Evolutionary conservation across 2,329 filamentous ascomycete species (phyloP).

Genomic region (Neofusicoccum kwambonambiense): DNA sequence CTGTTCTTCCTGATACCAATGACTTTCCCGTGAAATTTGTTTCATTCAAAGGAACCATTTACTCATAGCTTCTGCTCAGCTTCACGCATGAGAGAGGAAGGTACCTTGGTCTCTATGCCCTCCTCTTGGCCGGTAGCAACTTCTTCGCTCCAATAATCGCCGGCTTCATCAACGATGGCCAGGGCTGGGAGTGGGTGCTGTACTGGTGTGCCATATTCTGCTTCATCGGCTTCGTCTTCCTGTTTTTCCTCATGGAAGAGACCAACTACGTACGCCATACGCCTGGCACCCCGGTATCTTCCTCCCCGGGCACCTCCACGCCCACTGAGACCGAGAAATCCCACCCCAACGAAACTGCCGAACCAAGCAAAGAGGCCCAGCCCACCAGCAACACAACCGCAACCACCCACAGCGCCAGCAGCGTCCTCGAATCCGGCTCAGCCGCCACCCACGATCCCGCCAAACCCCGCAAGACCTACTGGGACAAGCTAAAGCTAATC

Average conservation of each 20-base stretch:
- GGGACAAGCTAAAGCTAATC: conserved; percentile 34
- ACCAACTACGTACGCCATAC: conserved; percentile 52
- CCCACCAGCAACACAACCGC: background rate
- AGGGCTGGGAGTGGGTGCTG: conserved; percentile 41
- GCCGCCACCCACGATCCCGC: background rate
- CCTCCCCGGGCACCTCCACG: conserved; percentile 16
- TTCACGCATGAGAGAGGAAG: conserved; percentile 36
- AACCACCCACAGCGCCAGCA: background rate
- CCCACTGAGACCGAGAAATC: conserved; percentile 9
- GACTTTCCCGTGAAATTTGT: background rate
- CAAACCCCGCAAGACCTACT: conserved; percentile 29
- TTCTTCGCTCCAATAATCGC: conserved; percentile 38
- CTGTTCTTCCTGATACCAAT: too few relatives aligned
- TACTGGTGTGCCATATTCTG: conserved; percentile 56
- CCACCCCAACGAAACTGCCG: background rate
- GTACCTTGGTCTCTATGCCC: conserved; percentile 34
- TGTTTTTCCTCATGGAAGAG: conserved; percentile 62
- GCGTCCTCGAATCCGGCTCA: background rate
- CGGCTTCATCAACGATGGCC: conserved; percentile 37
- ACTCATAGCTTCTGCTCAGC: background rate
- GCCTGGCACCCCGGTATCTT: conserved; percentile 19
- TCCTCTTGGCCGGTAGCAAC: conserved; percentile 34
- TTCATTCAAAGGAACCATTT: background rate
- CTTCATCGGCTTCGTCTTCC: conserved; percentile 49
- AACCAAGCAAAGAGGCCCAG: conserved; percentile 15